phyloP scores from a whole-genome alignment of 2,329 filamentous ascomycete species.

The Ophiostoma sp. region DNA sequence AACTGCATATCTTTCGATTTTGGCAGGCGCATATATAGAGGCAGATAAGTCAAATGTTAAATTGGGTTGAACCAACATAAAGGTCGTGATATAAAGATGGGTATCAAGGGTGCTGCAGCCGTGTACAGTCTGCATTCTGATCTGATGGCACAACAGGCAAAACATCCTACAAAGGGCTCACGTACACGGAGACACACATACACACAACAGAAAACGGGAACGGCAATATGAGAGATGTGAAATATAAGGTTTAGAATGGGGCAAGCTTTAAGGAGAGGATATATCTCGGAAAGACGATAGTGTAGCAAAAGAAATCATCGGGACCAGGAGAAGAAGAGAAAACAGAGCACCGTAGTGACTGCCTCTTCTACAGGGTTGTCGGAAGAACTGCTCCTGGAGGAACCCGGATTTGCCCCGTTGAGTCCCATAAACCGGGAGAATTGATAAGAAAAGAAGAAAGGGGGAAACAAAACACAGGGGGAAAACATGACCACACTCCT shows the following conservation, averaged over 20 bases:
- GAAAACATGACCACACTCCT: not conserved
- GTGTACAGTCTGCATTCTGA: no score
- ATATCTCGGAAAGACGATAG: slow-evolving; percentile 19
- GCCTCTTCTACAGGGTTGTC: not conserved
- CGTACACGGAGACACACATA: not conserved
- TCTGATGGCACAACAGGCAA: no score
- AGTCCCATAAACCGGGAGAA: slow-evolving; percentile 6
- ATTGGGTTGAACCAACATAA: not conserved
- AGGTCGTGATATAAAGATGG: not conserved
- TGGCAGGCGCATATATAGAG: not conserved
- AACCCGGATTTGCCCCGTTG: slow-evolving; percentile 10
- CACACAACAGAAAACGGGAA: not conserved
- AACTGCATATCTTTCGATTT: not conserved
- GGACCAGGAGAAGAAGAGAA: not conserved
- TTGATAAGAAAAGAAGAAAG: slow-evolving; percentile 16
- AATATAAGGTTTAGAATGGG: slow-evolving; percentile 20
- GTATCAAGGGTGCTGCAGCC: no score
- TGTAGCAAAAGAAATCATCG: slow-evolving; percentile 5
- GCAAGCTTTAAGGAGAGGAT: slow-evolving; percentile 18
- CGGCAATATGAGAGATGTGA: not conserved
- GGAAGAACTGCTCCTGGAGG: not conserved
- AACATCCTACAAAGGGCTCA: not conserved
- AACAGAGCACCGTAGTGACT: not conserved
- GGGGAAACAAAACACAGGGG: not conserved
- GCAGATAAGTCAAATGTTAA: not conserved